A percentile compares a stretch with the other conserved stretches of the same genome.
These are phyloP conservation scores for Leccinum broughii DNA, from an alignment of 768 basidiomycete genomes.

Conservation along the genomic window DNA sequence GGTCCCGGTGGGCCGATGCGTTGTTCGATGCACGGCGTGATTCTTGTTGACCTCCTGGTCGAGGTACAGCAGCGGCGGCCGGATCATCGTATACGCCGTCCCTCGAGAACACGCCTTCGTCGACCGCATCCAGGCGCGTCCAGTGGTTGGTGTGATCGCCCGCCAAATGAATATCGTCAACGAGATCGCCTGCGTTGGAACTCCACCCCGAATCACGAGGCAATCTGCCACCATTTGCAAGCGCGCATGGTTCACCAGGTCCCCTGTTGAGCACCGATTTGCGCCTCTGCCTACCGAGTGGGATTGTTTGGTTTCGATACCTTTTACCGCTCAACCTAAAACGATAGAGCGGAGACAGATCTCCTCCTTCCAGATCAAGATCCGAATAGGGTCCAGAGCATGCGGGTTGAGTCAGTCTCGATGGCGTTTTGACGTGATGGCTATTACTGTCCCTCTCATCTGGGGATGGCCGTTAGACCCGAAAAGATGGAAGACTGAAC, in stretches of 20 bases:
- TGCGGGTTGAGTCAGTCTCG: slow-evolving; percentile 3
- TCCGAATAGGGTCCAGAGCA: neutral
- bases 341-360: neutral
- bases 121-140: neutral
- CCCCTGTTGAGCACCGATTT: neutral
- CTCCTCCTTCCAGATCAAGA: slow-evolving; percentile 5
- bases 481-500: slow-evolving; percentile 22
- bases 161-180: neutral
- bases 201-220: neutral
- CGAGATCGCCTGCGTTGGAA: neutral
- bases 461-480: slow-evolving; percentile 19
- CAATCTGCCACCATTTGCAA: neutral
- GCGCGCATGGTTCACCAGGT: neutral
- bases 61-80: slow-evolving; percentile 10
- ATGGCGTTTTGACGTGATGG: slow-evolving; percentile 4
- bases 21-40: neutral
- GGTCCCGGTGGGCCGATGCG: neutral
- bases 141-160: neutral
- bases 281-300: neutral
- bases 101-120: neutral
- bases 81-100: slow-evolving; percentile 14
- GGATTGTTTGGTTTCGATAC: neutral
- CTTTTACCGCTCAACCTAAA: neutral
- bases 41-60: neutral
- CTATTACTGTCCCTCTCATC: neutral